These are phyloP conservation scores for Centrapalus pauciflorus DNA, from an alignment of 129 eudicot genomes.

Conservation along the genomic window DNA sequence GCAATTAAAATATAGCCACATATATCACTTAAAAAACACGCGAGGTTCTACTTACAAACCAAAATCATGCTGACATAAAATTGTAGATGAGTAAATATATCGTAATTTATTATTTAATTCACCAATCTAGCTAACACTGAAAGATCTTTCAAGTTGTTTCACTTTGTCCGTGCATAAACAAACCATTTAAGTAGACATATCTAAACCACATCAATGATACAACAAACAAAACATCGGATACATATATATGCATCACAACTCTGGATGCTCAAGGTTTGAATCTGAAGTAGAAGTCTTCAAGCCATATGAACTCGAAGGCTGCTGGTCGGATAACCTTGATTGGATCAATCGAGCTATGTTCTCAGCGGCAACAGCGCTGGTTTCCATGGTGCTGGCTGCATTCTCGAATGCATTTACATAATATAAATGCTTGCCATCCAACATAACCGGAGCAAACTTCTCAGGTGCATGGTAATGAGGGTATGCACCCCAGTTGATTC, in stretches of 20 bases:
- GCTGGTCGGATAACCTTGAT: conserved; percentile 40
- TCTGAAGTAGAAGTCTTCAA: conserved; percentile 24
- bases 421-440: conserved; percentile 70
- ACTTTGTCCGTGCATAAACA: too few relatives aligned
- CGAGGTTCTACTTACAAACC: too few relatives aligned
- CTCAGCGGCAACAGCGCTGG: conserved; percentile 93
- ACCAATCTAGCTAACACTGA: too few relatives aligned
- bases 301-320: not conserved
- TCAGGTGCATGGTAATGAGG: conserved; percentile 98
- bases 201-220: conserved; percentile 14
- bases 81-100: too few relatives aligned
- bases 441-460: conserved; percentile 64
- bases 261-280: conserved; percentile 30
- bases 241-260: conserved; percentile 5
- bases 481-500: conserved; percentile 90
- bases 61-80: too few relatives aligned
- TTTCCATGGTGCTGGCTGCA: conserved; percentile 98
- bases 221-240: conserved; percentile 7
- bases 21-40: too few relatives aligned
- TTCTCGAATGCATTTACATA: conserved; percentile 90
- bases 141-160: too few relatives aligned
- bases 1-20: too few relatives aligned
- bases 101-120: too few relatives aligned
- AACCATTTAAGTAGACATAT: too few relatives aligned
- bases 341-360: conserved; percentile 80